Percentiles rank a stretch among this genome's conserved stretches.
Conservation (phyloP, 306 rosid genomes). For the Malus asiatica region DNA sequence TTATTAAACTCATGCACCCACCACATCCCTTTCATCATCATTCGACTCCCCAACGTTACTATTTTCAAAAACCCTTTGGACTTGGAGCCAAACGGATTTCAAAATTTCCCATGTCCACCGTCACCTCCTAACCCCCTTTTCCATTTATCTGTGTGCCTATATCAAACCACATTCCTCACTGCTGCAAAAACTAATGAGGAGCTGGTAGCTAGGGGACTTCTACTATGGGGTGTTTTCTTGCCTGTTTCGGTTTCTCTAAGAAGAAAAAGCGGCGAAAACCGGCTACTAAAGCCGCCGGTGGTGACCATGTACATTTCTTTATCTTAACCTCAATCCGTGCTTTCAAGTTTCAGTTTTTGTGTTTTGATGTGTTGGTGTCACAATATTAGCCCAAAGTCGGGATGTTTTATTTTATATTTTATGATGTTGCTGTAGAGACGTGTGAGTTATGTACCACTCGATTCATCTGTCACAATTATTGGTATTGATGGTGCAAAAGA, state of each 20-base stretch:
- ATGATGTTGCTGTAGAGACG: conserved; percentile 37
- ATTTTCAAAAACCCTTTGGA: conserved; percentile 70
- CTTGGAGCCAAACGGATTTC: conserved; percentile 62
- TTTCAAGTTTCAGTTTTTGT: not conserved
- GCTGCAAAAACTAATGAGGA: not conserved
- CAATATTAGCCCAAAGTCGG: not conserved
- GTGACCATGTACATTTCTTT: conserved; percentile 33
- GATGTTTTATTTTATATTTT: not conserved
- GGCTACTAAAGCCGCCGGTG: conserved; percentile 26
- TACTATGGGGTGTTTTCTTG: conserved; percentile 85
- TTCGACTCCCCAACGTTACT: conserved; percentile 63
- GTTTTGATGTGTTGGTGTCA: not conserved
- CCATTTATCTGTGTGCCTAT: not conserved
- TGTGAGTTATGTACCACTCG: conserved; percentile 52
- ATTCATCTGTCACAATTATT: conserved; percentile 21
- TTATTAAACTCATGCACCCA: conserved; percentile 16
- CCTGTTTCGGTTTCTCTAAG: conserved; percentile 62
- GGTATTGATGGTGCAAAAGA: conserved; percentile 19
- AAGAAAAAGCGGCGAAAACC: conserved; percentile 50
- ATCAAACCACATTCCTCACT: not conserved
- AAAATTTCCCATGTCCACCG: conserved; percentile 17
- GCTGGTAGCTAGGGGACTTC: not conserved
- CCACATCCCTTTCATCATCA: conserved; percentile 20
- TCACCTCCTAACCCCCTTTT: not conserved
- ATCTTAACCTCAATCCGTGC: not conserved